Base-by-base conservation (phyloP, 768 basidiomycete genomes). In the Pleurotus tuber-regium region DNA sequence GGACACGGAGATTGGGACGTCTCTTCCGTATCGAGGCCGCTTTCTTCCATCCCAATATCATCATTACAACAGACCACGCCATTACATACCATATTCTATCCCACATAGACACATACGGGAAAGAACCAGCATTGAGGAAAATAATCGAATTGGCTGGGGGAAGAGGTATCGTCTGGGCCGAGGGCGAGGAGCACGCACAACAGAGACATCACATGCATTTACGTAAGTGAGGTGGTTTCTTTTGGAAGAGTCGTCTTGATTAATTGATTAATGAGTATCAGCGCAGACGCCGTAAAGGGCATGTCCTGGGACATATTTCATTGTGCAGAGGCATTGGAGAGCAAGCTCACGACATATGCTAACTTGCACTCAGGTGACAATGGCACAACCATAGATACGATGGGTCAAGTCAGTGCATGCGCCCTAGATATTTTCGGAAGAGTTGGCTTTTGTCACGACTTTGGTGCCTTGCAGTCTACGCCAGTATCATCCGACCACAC, bases 401-500 rank as follows among this genome's bases (percentile, higher is more conserved):
- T 57, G 23, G 49, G 53, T 23, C 60, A 61, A 42, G 53, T 50
- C 36, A 57, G 55, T 38, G 55, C 58, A 10, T 57, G 57, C 46
- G 62, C 63, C 2, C 57, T 68, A 14, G 63, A 66, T 48, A 63
- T 65, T 23, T 62, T 68, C 23, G 66, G 65, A 2, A 61, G 65
- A 36, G 69, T 74, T 43, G 73, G 61, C 0, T 73, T 75, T 30
- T 68, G 67, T 11, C 69, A 73, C 58, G 67, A 72, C 57, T 75
- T 76, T 56, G 50, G 52, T 7, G 60, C 59, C 25, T 18, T 47
- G 29, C 30, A 47, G 23, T 31, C 46, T 14, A 24, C 33, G 11
- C 46, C 57, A 36, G 48, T 54, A 18, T 40, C 42, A 6, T 31
- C 40, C 19, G 19, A 35, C 14, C 46, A 47, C 28, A 26, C 26